phyloP scores from a whole-genome alignment of 2,329 filamentous ascomycete genomes.

The Metarhizium album region DNA sequence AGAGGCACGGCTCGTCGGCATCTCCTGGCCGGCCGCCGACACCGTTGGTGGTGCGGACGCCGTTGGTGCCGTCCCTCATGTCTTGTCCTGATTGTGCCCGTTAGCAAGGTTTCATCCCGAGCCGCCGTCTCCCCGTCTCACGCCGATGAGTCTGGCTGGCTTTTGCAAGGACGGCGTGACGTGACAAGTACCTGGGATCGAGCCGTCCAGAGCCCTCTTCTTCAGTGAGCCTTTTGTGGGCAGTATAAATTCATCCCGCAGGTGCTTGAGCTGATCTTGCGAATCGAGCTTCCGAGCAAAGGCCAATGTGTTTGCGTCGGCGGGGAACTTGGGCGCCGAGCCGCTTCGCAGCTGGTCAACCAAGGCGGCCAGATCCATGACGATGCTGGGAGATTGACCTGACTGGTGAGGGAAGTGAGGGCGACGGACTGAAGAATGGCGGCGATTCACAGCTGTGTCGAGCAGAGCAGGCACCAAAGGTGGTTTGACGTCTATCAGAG shows the following conservation, averaged over 20 bases:
- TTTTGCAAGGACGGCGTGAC: background rate
- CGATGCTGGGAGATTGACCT: background rate
- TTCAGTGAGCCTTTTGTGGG: constrained; percentile 63
- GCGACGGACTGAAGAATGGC: background rate
- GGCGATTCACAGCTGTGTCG: background rate
- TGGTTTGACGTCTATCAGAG: background rate
- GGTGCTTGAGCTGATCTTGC: constrained; percentile 46
- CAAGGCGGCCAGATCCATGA: constrained; percentile 28
- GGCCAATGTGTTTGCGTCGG: constrained; percentile 32
- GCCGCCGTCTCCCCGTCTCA: background rate
- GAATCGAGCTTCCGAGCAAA: constrained; percentile 45
- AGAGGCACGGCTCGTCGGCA: constrained; percentile 38
- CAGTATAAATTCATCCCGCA: constrained; percentile 64
- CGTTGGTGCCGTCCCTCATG: constrained; percentile 14
- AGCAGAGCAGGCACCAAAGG: too few relatives aligned
- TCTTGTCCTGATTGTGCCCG: background rate
- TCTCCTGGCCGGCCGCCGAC: constrained; percentile 10
- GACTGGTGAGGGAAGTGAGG: background rate
- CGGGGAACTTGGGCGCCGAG: constrained; percentile 32
- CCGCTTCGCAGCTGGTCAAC: constrained; percentile 31
- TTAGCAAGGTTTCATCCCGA: constrained; percentile 2
- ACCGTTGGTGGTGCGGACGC: constrained; percentile 17
- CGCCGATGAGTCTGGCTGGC: background rate
- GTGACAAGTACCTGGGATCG: constrained; percentile 25
- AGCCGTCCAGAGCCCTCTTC: constrained; percentile 45